phyloP scores from a whole-genome alignment of 768 basidiomycete species.

The Cystofilobasidium ferigula region DNA sequence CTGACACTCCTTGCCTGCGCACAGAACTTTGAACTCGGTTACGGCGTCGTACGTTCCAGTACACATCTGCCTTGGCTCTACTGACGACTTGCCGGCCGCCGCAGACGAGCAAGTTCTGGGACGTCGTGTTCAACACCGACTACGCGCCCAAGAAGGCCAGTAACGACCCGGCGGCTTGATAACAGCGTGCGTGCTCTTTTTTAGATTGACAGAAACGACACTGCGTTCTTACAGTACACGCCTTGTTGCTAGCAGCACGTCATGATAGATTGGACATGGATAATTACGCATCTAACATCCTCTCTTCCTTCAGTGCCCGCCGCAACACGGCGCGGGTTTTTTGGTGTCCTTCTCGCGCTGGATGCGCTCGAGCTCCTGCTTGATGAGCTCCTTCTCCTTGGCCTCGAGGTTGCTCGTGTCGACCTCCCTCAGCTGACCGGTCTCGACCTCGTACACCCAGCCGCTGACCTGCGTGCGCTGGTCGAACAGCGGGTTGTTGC shows the following conservation, averaged over 20 bases:
- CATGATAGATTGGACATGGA: too few species aligned
- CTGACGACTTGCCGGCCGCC: neutral
- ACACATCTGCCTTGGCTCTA: constrained; percentile 31
- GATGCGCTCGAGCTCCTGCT: constrained; percentile 12
- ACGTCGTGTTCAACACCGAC: neutral
- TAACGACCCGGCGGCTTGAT: neutral
- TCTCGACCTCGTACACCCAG: constrained; percentile 24
- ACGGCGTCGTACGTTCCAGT: constrained; percentile 75
- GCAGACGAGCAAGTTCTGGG: constrained; percentile 3
- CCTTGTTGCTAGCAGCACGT: too few species aligned
- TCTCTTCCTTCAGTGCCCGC: neutral
- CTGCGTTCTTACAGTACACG: too few species aligned
- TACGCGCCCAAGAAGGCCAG: neutral
- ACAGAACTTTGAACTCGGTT: constrained; percentile 83
- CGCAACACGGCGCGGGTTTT: neutral
- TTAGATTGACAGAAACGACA: neutral
- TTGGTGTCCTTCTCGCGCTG: neutral
- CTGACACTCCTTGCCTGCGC: constrained; percentile 95
- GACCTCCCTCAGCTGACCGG: constrained; percentile 18
- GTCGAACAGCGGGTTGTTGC: constrained; percentile 23
- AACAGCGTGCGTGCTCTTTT: too few species aligned
- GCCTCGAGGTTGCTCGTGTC: constrained; percentile 5
- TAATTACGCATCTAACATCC: too few species aligned
- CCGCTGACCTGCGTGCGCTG: constrained; percentile 18
- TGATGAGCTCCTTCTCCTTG: neutral